Conservation (phyloP, 192 early-diverging fungal genomes). For the Entomortierella beljakovae region DNA sequence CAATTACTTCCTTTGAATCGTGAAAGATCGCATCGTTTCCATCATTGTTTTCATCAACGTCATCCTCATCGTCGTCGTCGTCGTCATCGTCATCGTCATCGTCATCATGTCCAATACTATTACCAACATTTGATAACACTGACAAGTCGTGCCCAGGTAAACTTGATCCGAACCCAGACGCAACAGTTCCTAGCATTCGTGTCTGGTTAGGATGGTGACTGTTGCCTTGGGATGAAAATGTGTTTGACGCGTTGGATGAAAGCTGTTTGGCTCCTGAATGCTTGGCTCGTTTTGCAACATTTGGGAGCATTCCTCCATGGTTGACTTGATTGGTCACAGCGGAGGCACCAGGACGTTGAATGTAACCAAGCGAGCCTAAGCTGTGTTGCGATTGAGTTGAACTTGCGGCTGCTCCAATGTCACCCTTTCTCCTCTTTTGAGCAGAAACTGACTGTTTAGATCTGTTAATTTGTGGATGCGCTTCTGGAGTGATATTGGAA, state of each 20-base stretch:
- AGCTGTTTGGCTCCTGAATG: background rate
- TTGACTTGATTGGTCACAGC: background rate
- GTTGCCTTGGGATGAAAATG: background rate
- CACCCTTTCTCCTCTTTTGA: slow-evolving; percentile 9
- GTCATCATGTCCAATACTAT: slow-evolving; percentile 11
- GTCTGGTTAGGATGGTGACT: background rate
- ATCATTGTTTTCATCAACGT: slow-evolving; percentile 14
- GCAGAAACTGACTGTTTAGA: slow-evolving; percentile 1
- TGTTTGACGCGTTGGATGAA: background rate
- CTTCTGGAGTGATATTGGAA: background rate
- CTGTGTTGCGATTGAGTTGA: background rate
- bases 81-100: slow-evolving; percentile 8
- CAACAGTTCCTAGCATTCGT: slow-evolving; percentile 4
- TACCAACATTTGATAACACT: background rate
- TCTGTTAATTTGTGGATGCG: background rate
- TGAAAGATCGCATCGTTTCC: slow-evolving; percentile 7
- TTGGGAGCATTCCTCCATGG: background rate
- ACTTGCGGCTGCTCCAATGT: slow-evolving; percentile 1
- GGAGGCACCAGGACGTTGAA: background rate
- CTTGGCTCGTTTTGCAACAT: slow-evolving; percentile 1
- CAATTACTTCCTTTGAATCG: slow-evolving; percentile 3
- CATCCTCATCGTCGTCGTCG: slow-evolving; percentile 10
- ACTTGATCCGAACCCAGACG: slow-evolving; percentile 9
- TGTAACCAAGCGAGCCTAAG: slow-evolving; percentile 3
- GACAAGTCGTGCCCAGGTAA: slow-evolving; percentile 14